A percentile compares a stretch with the other conserved stretches of the same genome.
Conservation (phyloP, 331 rosid species). For the Rosa hybrid region DNA sequence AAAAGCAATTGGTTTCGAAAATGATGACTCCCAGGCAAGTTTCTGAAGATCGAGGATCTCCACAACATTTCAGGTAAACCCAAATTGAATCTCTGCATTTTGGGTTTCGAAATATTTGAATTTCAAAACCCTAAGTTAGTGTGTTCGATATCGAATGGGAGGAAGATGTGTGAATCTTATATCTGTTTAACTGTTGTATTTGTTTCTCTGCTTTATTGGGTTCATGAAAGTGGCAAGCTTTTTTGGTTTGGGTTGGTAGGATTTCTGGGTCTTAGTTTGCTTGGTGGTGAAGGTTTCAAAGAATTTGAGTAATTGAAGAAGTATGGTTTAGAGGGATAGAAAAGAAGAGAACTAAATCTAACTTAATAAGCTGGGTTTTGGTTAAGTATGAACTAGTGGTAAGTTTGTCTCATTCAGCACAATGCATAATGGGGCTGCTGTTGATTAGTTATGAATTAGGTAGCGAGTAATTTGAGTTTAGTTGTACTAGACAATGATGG, state of each 20-base stretch:
- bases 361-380: slow-evolving; percentile 7
- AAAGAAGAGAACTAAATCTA: neutral
- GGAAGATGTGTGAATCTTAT: neutral
- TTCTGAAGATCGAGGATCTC: slow-evolving; percentile 66
- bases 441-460: neutral
- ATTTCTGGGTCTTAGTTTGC: neutral
- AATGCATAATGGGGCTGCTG: neutral
- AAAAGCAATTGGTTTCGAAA: slow-evolving; percentile 19
- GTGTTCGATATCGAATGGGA: neutral
- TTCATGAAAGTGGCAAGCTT: slow-evolving; percentile 3
- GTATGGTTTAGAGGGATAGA: neutral
- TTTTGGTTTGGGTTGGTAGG: slow-evolving; percentile 9
- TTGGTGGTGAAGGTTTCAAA: neutral
- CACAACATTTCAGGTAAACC: slow-evolving; percentile 55
- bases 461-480: neutral
- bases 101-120: neutral
- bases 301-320: neutral
- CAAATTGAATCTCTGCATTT: slow-evolving; percentile 6
- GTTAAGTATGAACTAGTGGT: neutral
- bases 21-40: slow-evolving; percentile 74
- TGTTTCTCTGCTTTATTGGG: neutral
- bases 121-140: neutral
- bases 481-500: neutral
- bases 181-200: neutral
- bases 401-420: neutral